Conservation (phyloP, 148 eudicot species). For the Camellia sinensis region DNA sequence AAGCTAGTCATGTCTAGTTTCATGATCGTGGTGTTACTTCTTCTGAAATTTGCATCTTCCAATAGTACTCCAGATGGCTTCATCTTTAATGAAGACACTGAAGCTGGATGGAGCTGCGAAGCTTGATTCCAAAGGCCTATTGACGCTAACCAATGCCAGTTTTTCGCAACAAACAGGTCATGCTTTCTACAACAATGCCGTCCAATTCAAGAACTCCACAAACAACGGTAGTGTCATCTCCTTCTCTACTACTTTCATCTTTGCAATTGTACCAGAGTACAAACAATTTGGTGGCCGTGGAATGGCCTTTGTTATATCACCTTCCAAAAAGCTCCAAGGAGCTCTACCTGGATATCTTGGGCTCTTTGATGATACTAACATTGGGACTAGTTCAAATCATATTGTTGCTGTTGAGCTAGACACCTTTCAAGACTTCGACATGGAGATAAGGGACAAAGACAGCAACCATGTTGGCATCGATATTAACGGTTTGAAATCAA, state of each 20-base stretch:
- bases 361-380: conserved; percentile 12
- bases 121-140: background rate
- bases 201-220: background rate
- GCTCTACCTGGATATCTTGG: conserved; percentile 13
- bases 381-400: conserved; percentile 16
- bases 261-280: background rate
- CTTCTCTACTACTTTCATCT: conserved; percentile 7
- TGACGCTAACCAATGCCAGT: background rate
- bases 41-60: background rate
- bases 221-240: background rate
- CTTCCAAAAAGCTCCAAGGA: background rate
- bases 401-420: conserved; percentile 28
- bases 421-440: background rate
- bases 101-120: background rate
- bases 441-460: conserved; percentile 2
- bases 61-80: background rate
- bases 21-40: background rate
- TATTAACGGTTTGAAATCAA: conserved; percentile 15
- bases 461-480: conserved; percentile 34
- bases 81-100: background rate
- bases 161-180: background rate
- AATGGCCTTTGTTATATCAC: conserved; percentile 23
- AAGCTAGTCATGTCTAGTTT: background rate
- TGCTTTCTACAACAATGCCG: background rate
- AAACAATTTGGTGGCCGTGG: conserved; percentile 14